phyloP scores from a whole-genome alignment of 768 basidiomycete species.

The Tricholoma terreum region DNA sequence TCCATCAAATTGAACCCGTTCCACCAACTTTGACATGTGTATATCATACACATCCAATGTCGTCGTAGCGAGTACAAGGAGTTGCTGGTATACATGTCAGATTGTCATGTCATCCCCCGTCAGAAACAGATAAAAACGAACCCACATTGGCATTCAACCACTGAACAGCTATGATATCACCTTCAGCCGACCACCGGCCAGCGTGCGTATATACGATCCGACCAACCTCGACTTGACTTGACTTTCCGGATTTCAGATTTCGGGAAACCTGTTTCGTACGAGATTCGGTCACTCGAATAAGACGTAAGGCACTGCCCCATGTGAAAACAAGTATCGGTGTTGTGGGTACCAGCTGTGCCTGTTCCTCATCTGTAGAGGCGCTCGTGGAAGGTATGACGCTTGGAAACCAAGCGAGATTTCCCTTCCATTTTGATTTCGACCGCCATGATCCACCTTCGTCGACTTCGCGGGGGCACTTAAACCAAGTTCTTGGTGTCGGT shows the following conservation, averaged over 20 bases:
- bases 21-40: slow-evolving; percentile 52
- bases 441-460: slow-evolving; percentile 42
- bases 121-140: slow-evolving; percentile 26
- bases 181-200: slow-evolving; percentile 57
- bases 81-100: slow-evolving; percentile 48
- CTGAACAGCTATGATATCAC: slow-evolving; percentile 68
- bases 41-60: slow-evolving; percentile 72
- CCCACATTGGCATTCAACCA: slow-evolving; percentile 90
- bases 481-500: slow-evolving; percentile 91
- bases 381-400: slow-evolving; percentile 36
- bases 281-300: slow-evolving; percentile 66
- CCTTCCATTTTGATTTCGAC: slow-evolving; percentile 50
- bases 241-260: slow-evolving; percentile 59
- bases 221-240: slow-evolving; percentile 57
- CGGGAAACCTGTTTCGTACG: slow-evolving; percentile 46
- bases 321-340: slow-evolving; percentile 77
- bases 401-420: slow-evolving; percentile 81
- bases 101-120: not conserved
- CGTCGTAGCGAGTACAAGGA: slow-evolving; percentile 54
- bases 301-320: slow-evolving; percentile 69
- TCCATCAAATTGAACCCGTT: slow-evolving; percentile 57
- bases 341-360: slow-evolving; percentile 22
- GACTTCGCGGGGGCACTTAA: slow-evolving; percentile 59
- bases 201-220: slow-evolving; percentile 60
- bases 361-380: slow-evolving; percentile 21